phyloP scores from a whole-genome alignment of 2,329 filamentous ascomycete genomes.

The Podosphaera leucotricha region DNA sequence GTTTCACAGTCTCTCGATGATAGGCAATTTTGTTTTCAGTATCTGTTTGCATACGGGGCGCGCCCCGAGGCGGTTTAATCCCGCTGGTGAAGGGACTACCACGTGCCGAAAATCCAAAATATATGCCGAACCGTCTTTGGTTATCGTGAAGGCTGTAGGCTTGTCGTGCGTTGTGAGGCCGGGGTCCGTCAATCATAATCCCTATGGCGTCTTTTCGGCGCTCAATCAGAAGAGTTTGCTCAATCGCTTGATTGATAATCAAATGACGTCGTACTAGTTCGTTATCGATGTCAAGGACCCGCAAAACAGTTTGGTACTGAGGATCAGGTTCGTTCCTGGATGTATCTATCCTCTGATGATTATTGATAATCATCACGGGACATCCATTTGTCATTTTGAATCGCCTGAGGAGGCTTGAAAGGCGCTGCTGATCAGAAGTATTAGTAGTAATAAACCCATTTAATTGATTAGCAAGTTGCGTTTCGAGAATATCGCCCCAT shows the following conservation, averaged over 20 bases:
- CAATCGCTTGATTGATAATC: conserved; percentile 61
- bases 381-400: conserved; percentile 21
- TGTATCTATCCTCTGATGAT: conserved; percentile 29
- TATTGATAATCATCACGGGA: conserved; percentile 38
- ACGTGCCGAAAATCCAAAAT: conserved; percentile 26
- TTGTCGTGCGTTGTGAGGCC: conserved; percentile 43
- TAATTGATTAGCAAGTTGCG: conserved; percentile 42
- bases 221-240: conserved; percentile 61
- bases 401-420: conserved; percentile 25
- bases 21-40: conserved; percentile 38
- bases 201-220: conserved; percentile 40
- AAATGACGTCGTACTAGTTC: conserved; percentile 56
- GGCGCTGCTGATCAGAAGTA: conserved; percentile 47
- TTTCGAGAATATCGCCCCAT: conserved; percentile 70
- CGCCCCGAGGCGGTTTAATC: conserved; percentile 16
- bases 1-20: conserved; percentile 25
- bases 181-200: conserved; percentile 39
- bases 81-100: conserved; percentile 23
- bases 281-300: conserved; percentile 62
- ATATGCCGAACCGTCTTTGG: conserved; percentile 32
- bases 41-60: conserved; percentile 60
- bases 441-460: conserved; percentile 62
- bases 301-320: conserved; percentile 52
- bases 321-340: conserved; percentile 48
- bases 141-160: conserved; percentile 47